Evolutionary conservation across 257 asterid genomes (phyloP).

Genomic region (Solanum ahanhuiri): DNA sequence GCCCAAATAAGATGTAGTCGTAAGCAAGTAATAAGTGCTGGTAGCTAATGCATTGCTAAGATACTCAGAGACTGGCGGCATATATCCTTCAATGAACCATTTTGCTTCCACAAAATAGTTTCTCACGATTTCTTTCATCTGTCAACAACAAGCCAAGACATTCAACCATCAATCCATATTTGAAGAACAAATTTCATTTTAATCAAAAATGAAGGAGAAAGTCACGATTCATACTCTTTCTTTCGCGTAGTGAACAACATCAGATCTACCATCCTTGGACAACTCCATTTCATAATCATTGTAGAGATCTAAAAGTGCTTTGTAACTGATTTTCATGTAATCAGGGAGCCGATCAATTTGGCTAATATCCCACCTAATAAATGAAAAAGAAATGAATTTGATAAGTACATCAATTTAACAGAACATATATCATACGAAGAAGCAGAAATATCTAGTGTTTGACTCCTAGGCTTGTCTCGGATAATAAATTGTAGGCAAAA

Average conservation of each 20-base stretch:
- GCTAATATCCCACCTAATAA: background rate
- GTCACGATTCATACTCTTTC: background rate
- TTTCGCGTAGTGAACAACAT: background rate
- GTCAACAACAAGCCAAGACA: background rate
- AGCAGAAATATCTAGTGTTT: background rate
- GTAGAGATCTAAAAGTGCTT: background rate
- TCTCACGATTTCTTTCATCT: background rate
- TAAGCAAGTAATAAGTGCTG: constrained; percentile 7
- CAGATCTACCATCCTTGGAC: background rate
- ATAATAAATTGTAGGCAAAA: background rate
- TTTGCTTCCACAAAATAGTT: background rate
- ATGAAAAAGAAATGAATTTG: background rate
- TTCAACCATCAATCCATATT: constrained; percentile 15
- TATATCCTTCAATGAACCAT: constrained; percentile 14
- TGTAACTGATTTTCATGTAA: background rate
- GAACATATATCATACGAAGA: background rate
- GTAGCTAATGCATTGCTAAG: background rate
- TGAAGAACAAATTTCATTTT: constrained; percentile 8
- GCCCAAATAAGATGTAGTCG: constrained; percentile 26
- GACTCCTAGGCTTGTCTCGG: background rate
- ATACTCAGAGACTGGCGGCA: background rate
- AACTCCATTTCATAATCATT: background rate
- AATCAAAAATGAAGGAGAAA: background rate
- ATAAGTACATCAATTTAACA: background rate
- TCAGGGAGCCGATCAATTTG: background rate